Base-by-base conservation (phyloP, 192 early-diverging fungal species). In the Coemansia sp. region DNA sequence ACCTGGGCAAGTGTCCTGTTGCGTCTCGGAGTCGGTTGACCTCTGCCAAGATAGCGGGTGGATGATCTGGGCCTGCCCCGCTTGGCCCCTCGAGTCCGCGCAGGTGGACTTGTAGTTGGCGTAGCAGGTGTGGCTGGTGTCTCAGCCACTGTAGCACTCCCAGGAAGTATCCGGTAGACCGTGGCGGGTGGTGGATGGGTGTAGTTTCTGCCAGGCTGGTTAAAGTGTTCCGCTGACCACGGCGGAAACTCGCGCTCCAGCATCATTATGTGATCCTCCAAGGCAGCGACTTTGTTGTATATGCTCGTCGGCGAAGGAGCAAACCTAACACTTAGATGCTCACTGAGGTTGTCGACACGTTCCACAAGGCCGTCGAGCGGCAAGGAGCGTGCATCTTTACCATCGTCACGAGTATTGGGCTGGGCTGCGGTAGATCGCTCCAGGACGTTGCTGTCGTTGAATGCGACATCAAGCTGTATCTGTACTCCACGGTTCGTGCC, bases 141-240 rank as follows among this genome's bases (percentile, higher is more conserved):
- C 18, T 29, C 11, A 0, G 66, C 38, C 5, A 5, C 64, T 24
- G 31, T 27, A 34, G 24, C 18, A 43, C 58, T 62, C 29, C 62
- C 44, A 43, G 73, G 29, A 9, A 79, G 65, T 22, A 71, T 40
- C n/a, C 81, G 70, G 50, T 84, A 79, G 24, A 84, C 63, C 4
- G 74, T 70, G 13, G 65, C 31, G 29, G 71, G 76, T 33, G 81
- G 81, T 3, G 76, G 64, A 46, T 76, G 76, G 13, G 53, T 67
- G 29, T 83, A 79, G 10, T 52, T 69, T 39, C 81, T 65, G 16
- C 74, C 65, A 18, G 81, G 81, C 65, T 92, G 81, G 69, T 76
- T 89, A 69, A 95, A 95, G 64, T 94, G 87, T 44, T 90, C 68
- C 0, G 92, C 89, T 5, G 93, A 87, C 92, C 92, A 95, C 6